Evolutionary conservation across 768 basidiomycete genomes (phyloP).

Genomic region (Leccinum variicolor): DNA sequence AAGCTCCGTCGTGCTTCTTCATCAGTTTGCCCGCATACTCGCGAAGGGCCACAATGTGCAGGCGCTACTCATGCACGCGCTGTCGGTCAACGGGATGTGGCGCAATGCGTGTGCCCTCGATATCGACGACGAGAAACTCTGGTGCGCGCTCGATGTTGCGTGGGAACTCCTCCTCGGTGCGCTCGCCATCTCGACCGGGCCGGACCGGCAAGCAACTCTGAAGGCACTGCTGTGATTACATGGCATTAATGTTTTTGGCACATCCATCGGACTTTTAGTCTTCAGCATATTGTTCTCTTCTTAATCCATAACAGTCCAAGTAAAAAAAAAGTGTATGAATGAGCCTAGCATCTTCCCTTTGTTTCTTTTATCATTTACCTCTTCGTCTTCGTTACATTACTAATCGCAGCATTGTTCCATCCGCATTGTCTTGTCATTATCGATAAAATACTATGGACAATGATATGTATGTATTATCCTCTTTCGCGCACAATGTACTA

Average conservation of each 20-base stretch:
- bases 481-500: no score
- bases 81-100: slow-evolving; percentile 46
- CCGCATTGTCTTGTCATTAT: no score
- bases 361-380: no score
- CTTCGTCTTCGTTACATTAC: no score
- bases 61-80: slow-evolving; percentile 34
- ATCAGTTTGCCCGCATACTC: slow-evolving; percentile 14
- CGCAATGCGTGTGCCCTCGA: slow-evolving; percentile 48
- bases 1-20: slow-evolving; percentile 7
- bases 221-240: neutral
- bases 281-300: neutral
- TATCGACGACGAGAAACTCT: slow-evolving; percentile 45
- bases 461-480: no score
- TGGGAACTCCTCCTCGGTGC: slow-evolving; percentile 47
- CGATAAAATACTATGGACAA: no score
- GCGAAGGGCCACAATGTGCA: slow-evolving; percentile 14
- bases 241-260: neutral
- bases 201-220: slow-evolving; percentile 19
- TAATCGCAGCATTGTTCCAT: no score
- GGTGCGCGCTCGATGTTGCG: slow-evolving; percentile 45
- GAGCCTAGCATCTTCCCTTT: no score
- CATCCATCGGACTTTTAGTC: neutral
- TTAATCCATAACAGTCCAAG: slow-evolving; percentile 1
- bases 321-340: no score
- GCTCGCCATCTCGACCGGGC: slow-evolving; percentile 33